Percentiles rank a stretch among this genome's conserved stretches.
These are phyloP conservation scores for Paspalum vaginatum DNA, from an alignment of 176 grass and related monocot genomes.

Conservation along the genomic window DNA sequence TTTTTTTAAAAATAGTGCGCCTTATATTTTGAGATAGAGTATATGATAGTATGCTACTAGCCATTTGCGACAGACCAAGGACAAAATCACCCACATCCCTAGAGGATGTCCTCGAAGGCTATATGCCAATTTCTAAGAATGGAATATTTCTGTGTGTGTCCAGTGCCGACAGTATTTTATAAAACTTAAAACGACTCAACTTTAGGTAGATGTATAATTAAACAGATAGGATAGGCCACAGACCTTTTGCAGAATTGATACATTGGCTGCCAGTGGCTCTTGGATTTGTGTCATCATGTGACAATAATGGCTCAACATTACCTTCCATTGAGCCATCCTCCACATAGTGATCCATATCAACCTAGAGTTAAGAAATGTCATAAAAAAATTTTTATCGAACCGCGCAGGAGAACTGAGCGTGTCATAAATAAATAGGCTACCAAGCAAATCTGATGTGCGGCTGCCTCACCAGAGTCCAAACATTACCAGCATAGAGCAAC, in stretches of 20 bases:
- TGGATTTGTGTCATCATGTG: conserved; percentile 70
- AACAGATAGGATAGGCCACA: conserved; percentile 1
- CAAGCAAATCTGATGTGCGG: conserved; percentile 10
- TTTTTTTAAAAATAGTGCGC: too few species aligned
- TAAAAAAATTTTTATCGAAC: too few species aligned
- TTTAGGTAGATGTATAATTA: conserved; percentile 17
- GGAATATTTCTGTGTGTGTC: not conserved
- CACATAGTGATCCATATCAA: conserved; percentile 80
- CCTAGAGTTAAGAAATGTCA: conserved; percentile 48
- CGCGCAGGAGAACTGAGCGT: too few species aligned
- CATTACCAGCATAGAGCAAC: conserved; percentile 28
- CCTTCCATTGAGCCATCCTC: conserved; percentile 81
- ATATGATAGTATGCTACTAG: not conserved
- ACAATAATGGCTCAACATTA: conserved; percentile 83
- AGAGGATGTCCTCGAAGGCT: not conserved
- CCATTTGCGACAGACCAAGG: not conserved
- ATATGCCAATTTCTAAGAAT: not conserved
- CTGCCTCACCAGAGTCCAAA: conserved; percentile 4
- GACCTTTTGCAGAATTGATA: conserved; percentile 78
- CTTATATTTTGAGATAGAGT: too few species aligned
- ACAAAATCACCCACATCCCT: not conserved
- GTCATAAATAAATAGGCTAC: conserved; percentile 23
- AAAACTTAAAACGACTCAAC: not conserved
- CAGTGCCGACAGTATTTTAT: not conserved
- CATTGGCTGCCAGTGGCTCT: conserved; percentile 59